Evolutionary conservation across 129 eudicot genomes (phyloP), one percentile per base, ranked within the genome.

Genomic region (Lactuca saligna): DNA sequence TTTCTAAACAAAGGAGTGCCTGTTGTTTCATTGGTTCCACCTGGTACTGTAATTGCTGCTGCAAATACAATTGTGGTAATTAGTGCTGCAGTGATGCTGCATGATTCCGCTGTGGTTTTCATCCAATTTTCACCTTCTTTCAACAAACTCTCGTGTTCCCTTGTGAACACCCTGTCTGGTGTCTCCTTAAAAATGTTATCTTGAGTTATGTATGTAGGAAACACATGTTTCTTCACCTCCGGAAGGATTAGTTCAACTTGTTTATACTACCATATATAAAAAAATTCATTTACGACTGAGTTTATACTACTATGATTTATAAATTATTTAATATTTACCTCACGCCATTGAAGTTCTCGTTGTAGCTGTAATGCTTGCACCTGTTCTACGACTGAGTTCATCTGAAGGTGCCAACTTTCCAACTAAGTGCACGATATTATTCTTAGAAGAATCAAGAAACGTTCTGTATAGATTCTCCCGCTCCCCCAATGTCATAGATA

Each of bases 331-430:
- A 3, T 69, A 39, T n/a, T 5, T 58, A 70, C 75, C 75, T 70
- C 75, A 2, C 48, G 7, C 42, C 42, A 2, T 39, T 57, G 74
- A 5, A 78, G 70, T 34, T 78, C 77, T 16, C 63, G 32, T 15
- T 78, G 82, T 54, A 78, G 66, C 15, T 78, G 72, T 5, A 78
- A 34, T n/a, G 74, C 65, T 35, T 35, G 74, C 74, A 13, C 82
- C 82, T 34, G 74, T n/a, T 48, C 7, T 64, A 1, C 9, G 16
- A 39, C 12, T 66, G 10, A 78, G 69, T 16, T 13, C 42, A 35
- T 16, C 25, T 20, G 50, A 54, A 44, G 73, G 73, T 2, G 78
- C 68, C 9, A 70, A 9, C 2, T 44, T 64, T 71, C 63, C 73
- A 0, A 50, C 82, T 73, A 78, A 51, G 50, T 78, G 78, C 57